These are phyloP conservation scores for Dendrobium huoshanense DNA, from an alignment of 106 monocot genomes.

Conservation along the genomic window DNA sequence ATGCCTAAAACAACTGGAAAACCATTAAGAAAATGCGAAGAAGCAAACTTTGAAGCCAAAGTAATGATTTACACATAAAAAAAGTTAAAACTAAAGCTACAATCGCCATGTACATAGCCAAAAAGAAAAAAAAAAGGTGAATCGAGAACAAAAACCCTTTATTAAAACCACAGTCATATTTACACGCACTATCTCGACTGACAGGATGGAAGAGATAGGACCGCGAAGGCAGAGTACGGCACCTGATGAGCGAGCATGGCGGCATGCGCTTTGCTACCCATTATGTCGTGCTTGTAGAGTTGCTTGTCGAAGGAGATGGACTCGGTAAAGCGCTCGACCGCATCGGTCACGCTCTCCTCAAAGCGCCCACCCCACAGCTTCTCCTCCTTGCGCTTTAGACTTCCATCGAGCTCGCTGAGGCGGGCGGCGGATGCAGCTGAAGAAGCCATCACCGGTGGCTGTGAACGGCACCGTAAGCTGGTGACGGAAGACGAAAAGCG, in stretches of 20 bases:
- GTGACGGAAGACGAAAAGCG: not conserved
- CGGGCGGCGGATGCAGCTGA: not conserved
- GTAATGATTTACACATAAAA: not conserved
- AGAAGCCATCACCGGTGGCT: not conserved
- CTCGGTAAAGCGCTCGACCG: slow-evolving; percentile 84
- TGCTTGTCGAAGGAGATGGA: slow-evolving; percentile 83
- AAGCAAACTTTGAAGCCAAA: not conserved
- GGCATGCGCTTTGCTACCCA: slow-evolving; percentile 86
- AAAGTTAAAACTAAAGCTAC: not conserved
- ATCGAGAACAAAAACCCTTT: not conserved
- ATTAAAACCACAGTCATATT: not conserved
- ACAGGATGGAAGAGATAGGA: not conserved
- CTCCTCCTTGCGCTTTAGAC: slow-evolving; percentile 35
- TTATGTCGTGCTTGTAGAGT: slow-evolving; percentile 92
- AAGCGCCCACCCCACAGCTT: slow-evolving; percentile 95
- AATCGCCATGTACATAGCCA: not conserved
- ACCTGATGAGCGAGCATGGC: slow-evolving; percentile 92
- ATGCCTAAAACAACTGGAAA: not conserved
- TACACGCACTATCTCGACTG: not conserved
- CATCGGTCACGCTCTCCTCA: slow-evolving; percentile 80
- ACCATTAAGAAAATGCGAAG: not conserved
- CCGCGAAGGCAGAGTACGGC: not conserved
- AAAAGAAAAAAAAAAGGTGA: not conserved
- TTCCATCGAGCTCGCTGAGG: not conserved
- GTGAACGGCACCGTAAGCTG: not conserved